Conservation (phyloP, 2,329 filamentous ascomycete species). For the Fusarium tjaetaba region DNA sequence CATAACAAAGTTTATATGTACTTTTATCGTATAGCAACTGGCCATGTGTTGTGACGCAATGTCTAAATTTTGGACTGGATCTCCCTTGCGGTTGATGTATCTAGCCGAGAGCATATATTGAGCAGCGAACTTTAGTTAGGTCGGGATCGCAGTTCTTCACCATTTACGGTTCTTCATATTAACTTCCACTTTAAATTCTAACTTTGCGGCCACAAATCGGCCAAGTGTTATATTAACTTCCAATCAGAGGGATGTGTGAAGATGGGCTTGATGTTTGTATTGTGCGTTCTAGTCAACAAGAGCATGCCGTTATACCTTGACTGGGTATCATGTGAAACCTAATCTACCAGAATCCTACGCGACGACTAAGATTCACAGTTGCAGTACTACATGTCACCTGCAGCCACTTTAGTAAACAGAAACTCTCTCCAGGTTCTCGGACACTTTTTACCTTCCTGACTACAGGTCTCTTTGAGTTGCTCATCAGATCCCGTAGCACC, state of each 20-base stretch:
- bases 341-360: not conserved
- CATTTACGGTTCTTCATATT: not conserved
- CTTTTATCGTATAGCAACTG: not conserved
- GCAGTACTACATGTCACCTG: not conserved
- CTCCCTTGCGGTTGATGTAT: accelerated
- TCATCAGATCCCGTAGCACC: not conserved
- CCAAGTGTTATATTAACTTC: not conserved
- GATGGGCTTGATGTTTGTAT: not conserved
- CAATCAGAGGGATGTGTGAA: no score
- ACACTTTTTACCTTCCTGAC: not conserved
- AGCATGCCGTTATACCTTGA: not conserved
- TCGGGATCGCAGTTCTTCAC: accelerated
- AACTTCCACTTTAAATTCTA: not conserved
- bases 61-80: not conserved
- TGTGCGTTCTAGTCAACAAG: accelerated
- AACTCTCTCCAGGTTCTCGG: accelerated
- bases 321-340: accelerated
- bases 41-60: not conserved
- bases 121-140: not conserved
- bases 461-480: not conserved
- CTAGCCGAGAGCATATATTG: no score
- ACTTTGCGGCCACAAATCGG: not conserved
- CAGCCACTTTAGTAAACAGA: accelerated
- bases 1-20: accelerated
- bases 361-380: not conserved